Base-by-base conservation (phyloP, 2,329 filamentous ascomycete genomes). In the Cladobotryum mycophilum region DNA sequence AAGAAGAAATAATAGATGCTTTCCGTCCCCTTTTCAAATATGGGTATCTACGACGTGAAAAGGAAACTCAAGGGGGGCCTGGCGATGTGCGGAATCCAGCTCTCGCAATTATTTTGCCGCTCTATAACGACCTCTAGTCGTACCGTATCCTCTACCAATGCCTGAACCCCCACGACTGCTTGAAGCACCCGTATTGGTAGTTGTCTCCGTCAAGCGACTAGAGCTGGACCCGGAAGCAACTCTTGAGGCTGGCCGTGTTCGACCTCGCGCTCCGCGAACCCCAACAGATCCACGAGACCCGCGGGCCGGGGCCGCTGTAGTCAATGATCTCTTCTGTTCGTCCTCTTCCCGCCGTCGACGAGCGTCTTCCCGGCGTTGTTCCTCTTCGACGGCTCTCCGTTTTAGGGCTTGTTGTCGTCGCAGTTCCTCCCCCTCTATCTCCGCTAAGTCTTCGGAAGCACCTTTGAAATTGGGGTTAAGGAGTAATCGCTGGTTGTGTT, bases 401-500 rank as follows among this genome's bases (percentile, higher is more conserved):
- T 95, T 86, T 2, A 83, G 86, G 42, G 87, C 89, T 60, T 89
- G 85, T 63, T 88, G 86, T 61, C 81, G 84, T 55, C 84, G 73
- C 12, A 83, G 66, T 3, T 83, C 83, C 65, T 97, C 92, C 48
- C 84, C 85, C 68, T 97, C 92, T 50, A 90, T 80, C 54, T 95
- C 89, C n/a, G 82, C 77, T 37, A 96, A 70, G 69, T 99, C 93
- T 62, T 91, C 84, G 4, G 82, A 88, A 25, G 91, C 88, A 51
- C 93, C 93, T 64, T 92, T 86, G 90, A 92, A 99, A 52, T 82
- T 76, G 2, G 89, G 88, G 63, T 96, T 87, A 42, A 97, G 77
- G 41, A 99, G 85, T 46, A 99, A 75, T 20, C 93, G 84, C 67
- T 97, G 91, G 65, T 95, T 97, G 70, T 99, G 93, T 70, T 99